These are phyloP conservation scores for Phytophthora ramorum DNA, from an alignment of 352 stramenopile genomes.

Conservation along the genomic window DNA sequence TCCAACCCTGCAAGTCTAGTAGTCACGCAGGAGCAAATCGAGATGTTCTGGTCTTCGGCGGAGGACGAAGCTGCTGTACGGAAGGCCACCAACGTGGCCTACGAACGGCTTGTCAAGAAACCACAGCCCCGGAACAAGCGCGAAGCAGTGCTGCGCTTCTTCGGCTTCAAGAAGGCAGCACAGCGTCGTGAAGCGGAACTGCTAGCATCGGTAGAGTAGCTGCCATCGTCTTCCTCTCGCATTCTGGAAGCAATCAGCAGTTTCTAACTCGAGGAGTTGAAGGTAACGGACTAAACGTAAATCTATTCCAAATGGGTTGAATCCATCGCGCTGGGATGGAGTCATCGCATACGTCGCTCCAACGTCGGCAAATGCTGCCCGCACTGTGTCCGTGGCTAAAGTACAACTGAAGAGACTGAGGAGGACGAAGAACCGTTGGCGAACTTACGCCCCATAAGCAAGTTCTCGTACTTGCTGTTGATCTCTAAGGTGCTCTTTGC, in stretches of 20 bases:
- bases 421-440: slow-evolving; percentile 30
- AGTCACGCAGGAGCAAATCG: slow-evolving; percentile 26
- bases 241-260: neutral
- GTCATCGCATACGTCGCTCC: neutral
- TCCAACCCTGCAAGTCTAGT: slow-evolving; percentile 28
- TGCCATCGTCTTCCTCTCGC: neutral
- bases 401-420: slow-evolving; percentile 29
- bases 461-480: slow-evolving; percentile 53
- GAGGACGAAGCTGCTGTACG: slow-evolving; percentile 26
- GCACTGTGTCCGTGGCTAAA: slow-evolving; percentile 15
- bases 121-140: slow-evolving; percentile 22
- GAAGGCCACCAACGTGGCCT: slow-evolving; percentile 28
- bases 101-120: slow-evolving; percentile 39
- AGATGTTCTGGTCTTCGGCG: slow-evolving; percentile 30
- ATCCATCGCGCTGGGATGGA: neutral
- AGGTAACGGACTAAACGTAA: neutral
- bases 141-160: slow-evolving; percentile 33
- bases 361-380: neutral
- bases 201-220: slow-evolving; percentile 19
- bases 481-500: slow-evolving; percentile 40
- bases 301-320: slow-evolving; percentile 5
- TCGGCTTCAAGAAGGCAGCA: slow-evolving; percentile 21
- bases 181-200: slow-evolving; percentile 14
- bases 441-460: slow-evolving; percentile 40
- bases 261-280: neutral